Base-by-base conservation (phyloP, 164 flowering plant species). In the Nymphaea colorata region DNA sequence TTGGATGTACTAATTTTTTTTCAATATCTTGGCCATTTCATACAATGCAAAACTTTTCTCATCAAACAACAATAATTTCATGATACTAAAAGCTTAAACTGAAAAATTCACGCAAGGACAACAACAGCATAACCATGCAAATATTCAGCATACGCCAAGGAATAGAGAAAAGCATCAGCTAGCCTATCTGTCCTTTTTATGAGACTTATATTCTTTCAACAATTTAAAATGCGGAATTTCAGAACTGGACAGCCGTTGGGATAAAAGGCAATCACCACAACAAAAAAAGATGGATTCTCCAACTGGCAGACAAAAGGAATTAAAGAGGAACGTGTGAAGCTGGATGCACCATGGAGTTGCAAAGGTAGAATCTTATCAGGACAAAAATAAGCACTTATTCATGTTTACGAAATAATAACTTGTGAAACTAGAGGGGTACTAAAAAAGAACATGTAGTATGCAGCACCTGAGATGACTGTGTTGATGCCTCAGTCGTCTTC, bases 391-490 rank as follows among this genome's bases (percentile, higher is more conserved):
- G 3, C 57, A 51, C 5, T 51, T 15, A 51, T 25, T 51, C 57
- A 51, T 8, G 57, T 15, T 51, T 8, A 10, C 57, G 5, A 51
- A 51, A 51, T 15, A 51, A 25, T 25, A 25, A 25, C 36, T 51
- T 25, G 57, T 4, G 14, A 51, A 51, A 51, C 12, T 51, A 51
- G 57, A 7, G 57, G 57, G 57, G 8, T 51, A 7, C 57, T 51
- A 7, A 10, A 51, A 15, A 8, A 51, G 14, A 51, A 51, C 57
- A 51, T 10, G 8, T 15, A 51, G 15, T 51, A 15, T 8, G 14
- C 57, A 51, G 65, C 74, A 93, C 98, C 98, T 88, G 94, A 41
- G 91, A 76, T 64, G 76, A 53, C 67, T 81, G 88, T 60, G 81
- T 61, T 59, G 88, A 36, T 65, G 82, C 77, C 72, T 90, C 95